Evolutionary conservation across 2,329 filamentous ascomycete genomes (phyloP), one percentile per base, ranked within the genome.

Genomic region (Penicillium sp.): DNA sequence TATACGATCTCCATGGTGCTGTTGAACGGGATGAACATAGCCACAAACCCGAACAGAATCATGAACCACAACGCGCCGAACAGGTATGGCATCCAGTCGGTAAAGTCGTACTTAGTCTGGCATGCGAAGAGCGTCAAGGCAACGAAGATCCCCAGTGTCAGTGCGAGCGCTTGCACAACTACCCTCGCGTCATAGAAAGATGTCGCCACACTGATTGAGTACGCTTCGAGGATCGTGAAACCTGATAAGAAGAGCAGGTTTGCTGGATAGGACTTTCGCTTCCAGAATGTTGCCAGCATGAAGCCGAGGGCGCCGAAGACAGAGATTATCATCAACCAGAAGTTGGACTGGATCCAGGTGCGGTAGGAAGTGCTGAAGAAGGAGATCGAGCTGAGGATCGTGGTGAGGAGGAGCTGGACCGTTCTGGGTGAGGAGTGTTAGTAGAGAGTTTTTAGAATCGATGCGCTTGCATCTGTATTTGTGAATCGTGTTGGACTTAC

Each of bases 91-190:
- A 93, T 90, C 93, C 94, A 99, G 61, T 85, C 88, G 1, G 93
- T 97, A 73, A 99, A 99, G 80, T 99, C 94, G 72, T 99, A 99
- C 75, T 95, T 96, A 62, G 89, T 90, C 80, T 99, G 94, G 84
- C 92, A 96, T 47, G 94, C 94, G 73, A 99, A 97, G 42, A 92
- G 75, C 3, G 83, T 87, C 55, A 88, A 73, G 30, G 80, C 83
- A 43, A 87, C 75, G 67, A 88, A 88, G 65, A 87, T 84, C 50
- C 79, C 85, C 10, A 86, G 73, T 1, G 94, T 99, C 55, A 99
- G 85, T 62, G 96, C 77, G 33, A 96, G 87, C 16, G 94, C 94
- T 75, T 96, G 88, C 45, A 99, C 82, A 22, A 99, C 94, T 69
- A 97, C 88, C 49, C 81, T 80, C 19, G 86, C 85, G 58, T 93